Evolutionary conservation across 768 basidiomycete species (phyloP).

Genomic region (Coprinellus micaceus): DNA sequence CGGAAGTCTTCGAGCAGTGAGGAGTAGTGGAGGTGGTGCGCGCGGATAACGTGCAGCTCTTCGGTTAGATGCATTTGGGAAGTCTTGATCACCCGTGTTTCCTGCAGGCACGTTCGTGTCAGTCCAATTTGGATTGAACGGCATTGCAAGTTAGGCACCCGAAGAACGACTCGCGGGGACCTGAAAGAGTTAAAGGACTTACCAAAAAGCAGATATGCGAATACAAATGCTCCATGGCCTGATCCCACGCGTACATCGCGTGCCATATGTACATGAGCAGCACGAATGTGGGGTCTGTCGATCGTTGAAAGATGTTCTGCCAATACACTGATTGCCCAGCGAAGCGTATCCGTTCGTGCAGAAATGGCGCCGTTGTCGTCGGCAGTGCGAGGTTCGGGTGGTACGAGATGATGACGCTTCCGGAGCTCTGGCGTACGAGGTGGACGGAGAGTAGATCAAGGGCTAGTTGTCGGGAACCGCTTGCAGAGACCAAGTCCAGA

Average conservation of each 20-base stretch:
- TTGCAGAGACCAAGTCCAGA: slow-evolving; percentile 20
- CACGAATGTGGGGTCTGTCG: slow-evolving; percentile 51
- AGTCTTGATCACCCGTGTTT: slow-evolving; percentile 43
- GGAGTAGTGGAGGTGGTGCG: slow-evolving; percentile 56
- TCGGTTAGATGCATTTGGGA: slow-evolving; percentile 44
- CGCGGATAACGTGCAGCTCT: slow-evolving; percentile 55
- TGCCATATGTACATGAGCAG: slow-evolving; percentile 53
- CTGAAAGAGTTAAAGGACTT: slow-evolving; percentile 13
- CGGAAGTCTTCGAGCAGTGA: slow-evolving; percentile 53
- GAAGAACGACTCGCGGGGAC: neutral
- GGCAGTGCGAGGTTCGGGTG: slow-evolving; percentile 38
- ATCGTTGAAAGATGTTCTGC: slow-evolving; percentile 34
- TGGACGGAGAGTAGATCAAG: slow-evolving; percentile 49
- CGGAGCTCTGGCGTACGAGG: slow-evolving; percentile 39
- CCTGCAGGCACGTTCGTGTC: slow-evolving; percentile 31
- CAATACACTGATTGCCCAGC: slow-evolving; percentile 46
- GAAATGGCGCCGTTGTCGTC: slow-evolving; percentile 37
- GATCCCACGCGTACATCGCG: slow-evolving; percentile 58
- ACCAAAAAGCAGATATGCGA: slow-evolving; percentile 46
- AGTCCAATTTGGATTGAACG: too few relatives aligned
- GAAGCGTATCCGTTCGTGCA: slow-evolving; percentile 46
- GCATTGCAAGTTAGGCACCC: too few relatives aligned
- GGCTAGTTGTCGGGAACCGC: neutral
- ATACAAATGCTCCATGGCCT: slow-evolving; percentile 51
- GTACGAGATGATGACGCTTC: slow-evolving; percentile 49